Evolutionary conservation across 768 basidiomycete genomes (phyloP), one percentile per base, ranked within the genome.

Genomic region (Mycena sanguinolenta): DNA sequence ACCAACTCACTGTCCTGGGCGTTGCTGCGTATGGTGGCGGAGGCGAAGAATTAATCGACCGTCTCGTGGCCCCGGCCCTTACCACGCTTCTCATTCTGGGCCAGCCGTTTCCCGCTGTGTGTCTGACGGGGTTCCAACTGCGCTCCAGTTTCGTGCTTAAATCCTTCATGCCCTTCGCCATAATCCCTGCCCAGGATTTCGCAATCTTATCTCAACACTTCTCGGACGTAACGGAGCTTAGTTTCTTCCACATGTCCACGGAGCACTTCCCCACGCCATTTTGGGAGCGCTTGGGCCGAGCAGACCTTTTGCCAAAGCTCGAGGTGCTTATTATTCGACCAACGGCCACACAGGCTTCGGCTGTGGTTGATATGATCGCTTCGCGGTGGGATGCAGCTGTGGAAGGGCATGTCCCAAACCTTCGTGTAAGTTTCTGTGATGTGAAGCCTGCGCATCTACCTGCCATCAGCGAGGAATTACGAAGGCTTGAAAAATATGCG

Each of bases 71-170:
- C 12, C 68, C 68, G 5, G 3, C 12, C 8, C 57, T 64, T 12
- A 60, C 23, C 14, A n/a, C 1, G 23, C 1, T 19, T 69, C 17
- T 7, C 16, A 4, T 44, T 63, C 16, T 64, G 49, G 62, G 62
- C 39, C 0, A 13, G 4, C 36, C 9, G 9, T 42, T 59, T 36
- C 14, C 30, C 10, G 21, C 27, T 23, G 28, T n/a, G 6, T 30
- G 17, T 10, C 23, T 69, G 19, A 25, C n/a, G 0, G 13, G 12
- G 21, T 69, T 63, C 44, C 68, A 69, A 13, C 30, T 23, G 27
- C 62, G 63, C n/a, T 69, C 68, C 16, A 25, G 32, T 58, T 63
- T 64, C 17, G 23, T 9, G 30, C 63, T 69, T 30, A 27, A 63
- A 36, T 49, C 23, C 3, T 53, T 69, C 49, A 34, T 52, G 25